phyloP scores from a whole-genome alignment of 805 yeast species.

The Candida silvicultrix region DNA sequence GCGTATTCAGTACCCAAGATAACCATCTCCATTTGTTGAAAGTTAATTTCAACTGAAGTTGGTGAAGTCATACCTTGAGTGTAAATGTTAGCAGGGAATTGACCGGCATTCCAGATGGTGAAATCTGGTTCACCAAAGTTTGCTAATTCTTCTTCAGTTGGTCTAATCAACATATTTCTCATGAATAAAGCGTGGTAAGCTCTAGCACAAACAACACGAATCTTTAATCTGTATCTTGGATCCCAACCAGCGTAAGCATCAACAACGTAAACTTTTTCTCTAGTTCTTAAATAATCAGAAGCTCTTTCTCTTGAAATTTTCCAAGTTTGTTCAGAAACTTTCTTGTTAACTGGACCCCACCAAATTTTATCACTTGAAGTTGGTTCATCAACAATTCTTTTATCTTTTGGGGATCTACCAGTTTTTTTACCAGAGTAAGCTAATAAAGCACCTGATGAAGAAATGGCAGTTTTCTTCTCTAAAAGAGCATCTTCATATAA shows the following conservation, averaged over 20 bases:
- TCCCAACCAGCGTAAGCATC: conserved; percentile 99
- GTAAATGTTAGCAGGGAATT: conserved; percentile 95
- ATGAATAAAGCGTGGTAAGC: conserved; percentile 97
- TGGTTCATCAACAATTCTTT: conserved; percentile 93
- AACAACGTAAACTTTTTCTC: conserved; percentile 88
- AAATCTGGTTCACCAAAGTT: conserved; percentile 96
- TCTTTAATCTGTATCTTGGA: conserved; percentile 93
- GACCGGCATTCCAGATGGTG: conserved; percentile 97
- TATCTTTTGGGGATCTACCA: conserved; percentile 98
- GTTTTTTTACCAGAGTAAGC: conserved; percentile 95
- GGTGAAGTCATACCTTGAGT: conserved; percentile 97
- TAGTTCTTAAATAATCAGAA: conserved; percentile 90
- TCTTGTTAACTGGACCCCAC: conserved; percentile 99
- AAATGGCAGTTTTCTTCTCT: conserved; percentile 86
- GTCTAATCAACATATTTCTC: conserved; percentile 97
- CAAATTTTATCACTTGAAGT: conserved; percentile 79
- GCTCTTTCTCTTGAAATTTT: conserved; percentile 94
- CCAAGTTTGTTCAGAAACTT: conserved; percentile 93
- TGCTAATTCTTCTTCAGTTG: conserved; percentile 81
- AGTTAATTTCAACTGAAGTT: conserved; percentile 93
- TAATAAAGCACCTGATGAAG: conserved; percentile 89
- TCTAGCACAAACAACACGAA: conserved; percentile 93
- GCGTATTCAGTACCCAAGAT: conserved; percentile 98
- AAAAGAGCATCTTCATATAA: conserved; percentile 90
- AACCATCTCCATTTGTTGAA: conserved; percentile 97